Base-by-base conservation (phyloP, 306 rosid genomes). In the Begonia masoniana region DNA sequence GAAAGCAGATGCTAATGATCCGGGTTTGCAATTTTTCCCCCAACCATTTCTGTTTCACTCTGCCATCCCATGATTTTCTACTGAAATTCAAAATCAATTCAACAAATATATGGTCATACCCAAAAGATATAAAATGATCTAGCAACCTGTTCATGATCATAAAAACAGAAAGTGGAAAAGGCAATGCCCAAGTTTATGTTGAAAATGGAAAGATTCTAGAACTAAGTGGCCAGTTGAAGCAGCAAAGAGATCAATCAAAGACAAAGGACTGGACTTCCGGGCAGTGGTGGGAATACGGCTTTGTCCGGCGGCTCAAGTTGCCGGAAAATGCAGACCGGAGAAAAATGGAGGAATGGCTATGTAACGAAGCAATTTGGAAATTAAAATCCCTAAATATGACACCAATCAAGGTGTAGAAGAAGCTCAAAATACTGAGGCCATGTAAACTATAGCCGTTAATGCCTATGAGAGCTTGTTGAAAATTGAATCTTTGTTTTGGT, bases 201-300 rank as follows among this genome's bases (percentile, higher is more conserved):
- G 96, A 85, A 57, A 74, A 76, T 35, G 88, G 86, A 62, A 85
- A 91, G 67, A 78, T 81, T 14, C 66, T 91, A 59, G 96, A 91
- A 71, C 77, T 85, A 41, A 78, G 92, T 70, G 97, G 97, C 61
- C 85, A 59, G 23, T 80, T 86, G 88, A 91, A 70, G 76, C 83
- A 73, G 62, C 94, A 82, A 35, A 55, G 42, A 55, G 69, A 70
- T 57, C 81, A 76, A 45, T 35, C 77, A 52, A 78, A 65, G 62
- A 53, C 71, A 50, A 71, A 56, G 56, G 94, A 91, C 31, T 91
- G 97, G 97, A 83, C 74, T 60, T 68, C 84, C 71, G 85, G 80
- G 54, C 65, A 83, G 14, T 85, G 97, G 97, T 91, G 97, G 97
- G 88, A 91, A 52, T 45, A 65, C 54, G 97, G 97, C 43, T 91